Percentiles rank a stretch among this genome's conserved stretches.
phyloP scores from a whole-genome alignment of 495 filamentous ascomycete species.

The Platismatia glauca region DNA sequence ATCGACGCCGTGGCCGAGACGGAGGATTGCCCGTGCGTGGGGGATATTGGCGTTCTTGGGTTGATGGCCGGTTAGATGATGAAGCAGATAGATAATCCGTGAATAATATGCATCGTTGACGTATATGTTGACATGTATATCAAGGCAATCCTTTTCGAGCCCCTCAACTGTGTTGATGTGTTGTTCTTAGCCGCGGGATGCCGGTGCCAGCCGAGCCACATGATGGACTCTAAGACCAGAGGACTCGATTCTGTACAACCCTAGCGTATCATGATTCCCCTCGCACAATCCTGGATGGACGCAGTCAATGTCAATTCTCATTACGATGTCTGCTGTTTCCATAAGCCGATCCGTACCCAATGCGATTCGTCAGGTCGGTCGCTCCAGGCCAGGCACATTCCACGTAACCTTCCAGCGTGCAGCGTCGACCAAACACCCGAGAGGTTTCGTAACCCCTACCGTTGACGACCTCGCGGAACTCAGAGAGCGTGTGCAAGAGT shows the following conservation, averaged over 20 bases:
- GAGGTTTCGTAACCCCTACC: constrained; percentile 69
- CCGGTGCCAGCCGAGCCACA: background rate
- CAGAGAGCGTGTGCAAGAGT: constrained; percentile 85
- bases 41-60: background rate
- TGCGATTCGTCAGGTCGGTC: constrained; percentile 18
- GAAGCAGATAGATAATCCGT: no score
- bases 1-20: no score
- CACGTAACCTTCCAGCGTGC: constrained; percentile 30
- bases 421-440: constrained; percentile 74
- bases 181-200: background rate
- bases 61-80: no score
- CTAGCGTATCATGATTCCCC: background rate
- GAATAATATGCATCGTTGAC: no score
- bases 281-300: background rate
- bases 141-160: no score
- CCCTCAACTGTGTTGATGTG: no score
- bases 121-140: no score
- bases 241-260: background rate
- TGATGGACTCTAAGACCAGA: background rate
- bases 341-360: constrained; percentile 14
- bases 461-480: constrained; percentile 71
- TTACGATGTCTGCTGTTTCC: constrained; percentile 8
- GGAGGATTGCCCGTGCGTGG: no score
- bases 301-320: background rate
- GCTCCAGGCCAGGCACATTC: constrained; percentile 10